A percentile compares a stretch with the other conserved stretches of the same genome.
phyloP scores from a whole-genome alignment of 1,284 basidiomycete species.

The Fomitopsis betulina region DNA sequence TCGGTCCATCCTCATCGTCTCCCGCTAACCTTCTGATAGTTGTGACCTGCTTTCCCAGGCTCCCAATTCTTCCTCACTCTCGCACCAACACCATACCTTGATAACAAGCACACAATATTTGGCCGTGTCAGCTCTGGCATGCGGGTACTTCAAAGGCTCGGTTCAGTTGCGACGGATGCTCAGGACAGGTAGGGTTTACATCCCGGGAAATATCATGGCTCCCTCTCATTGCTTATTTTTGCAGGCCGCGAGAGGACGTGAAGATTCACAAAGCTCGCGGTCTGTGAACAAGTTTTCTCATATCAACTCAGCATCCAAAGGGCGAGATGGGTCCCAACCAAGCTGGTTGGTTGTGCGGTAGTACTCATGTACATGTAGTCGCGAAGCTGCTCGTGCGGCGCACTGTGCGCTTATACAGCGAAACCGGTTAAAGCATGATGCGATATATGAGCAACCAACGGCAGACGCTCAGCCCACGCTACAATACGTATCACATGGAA shows the following conservation, averaged over 20 bases:
- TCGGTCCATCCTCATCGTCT: slow-evolving; percentile 26
- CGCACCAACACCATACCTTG: slow-evolving; percentile 86
- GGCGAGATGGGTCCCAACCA: too few relatives aligned
- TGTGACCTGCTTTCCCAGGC: slow-evolving; percentile 41
- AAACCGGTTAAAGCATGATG: too few relatives aligned
- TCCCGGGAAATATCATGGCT: background rate
- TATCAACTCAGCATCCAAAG: background rate
- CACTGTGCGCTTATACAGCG: too few relatives aligned
- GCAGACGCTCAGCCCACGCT: too few relatives aligned
- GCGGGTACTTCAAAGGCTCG: slow-evolving; percentile 80
- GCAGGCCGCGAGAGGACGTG: slow-evolving; percentile 73
- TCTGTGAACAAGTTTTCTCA: slow-evolving; percentile 24
- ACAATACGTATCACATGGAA: too few relatives aligned
- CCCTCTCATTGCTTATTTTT: slow-evolving; percentile 10
- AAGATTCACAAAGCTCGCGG: slow-evolving; percentile 74
- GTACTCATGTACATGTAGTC: too few relatives aligned
- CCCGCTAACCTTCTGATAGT: background rate
- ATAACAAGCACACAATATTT: slow-evolving; percentile 94
- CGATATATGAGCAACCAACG: too few relatives aligned
- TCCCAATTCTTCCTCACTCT: slow-evolving; percentile 93
- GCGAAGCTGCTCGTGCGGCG: too few relatives aligned
- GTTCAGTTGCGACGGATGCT: slow-evolving; percentile 72
- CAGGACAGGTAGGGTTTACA: slow-evolving; percentile 62
- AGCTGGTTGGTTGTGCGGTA: too few relatives aligned
- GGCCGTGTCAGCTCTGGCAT: slow-evolving; percentile 85